Conservation (phyloP, 2,329 filamentous ascomycete genomes). For the Ceratocystis diversiconidia region DNA sequence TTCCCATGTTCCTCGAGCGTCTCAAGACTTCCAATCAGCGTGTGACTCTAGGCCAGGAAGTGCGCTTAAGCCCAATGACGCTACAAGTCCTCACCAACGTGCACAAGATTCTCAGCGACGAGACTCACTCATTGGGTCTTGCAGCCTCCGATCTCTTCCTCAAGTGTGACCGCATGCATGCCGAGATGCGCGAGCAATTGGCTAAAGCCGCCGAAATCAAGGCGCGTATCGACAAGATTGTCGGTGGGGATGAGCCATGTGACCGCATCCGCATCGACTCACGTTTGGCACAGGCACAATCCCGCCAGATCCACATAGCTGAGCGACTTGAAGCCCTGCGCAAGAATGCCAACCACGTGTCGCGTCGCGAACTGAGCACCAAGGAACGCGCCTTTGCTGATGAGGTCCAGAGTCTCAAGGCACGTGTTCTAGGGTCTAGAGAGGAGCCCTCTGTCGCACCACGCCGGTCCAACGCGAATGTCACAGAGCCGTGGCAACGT, state of each 20-base stretch:
- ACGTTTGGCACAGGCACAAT: constrained; percentile 40
- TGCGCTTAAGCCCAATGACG: constrained; percentile 56
- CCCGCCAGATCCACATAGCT: constrained; percentile 42
- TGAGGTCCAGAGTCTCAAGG: constrained; percentile 41
- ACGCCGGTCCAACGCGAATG: constrained; percentile 26
- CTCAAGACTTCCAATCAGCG: constrained; percentile 46
- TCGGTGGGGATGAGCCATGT: constrained; percentile 37
- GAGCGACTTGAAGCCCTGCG: constrained; percentile 46
- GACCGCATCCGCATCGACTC: constrained; percentile 36
- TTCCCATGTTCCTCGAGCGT: constrained; percentile 42
- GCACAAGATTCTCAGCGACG: constrained; percentile 54
- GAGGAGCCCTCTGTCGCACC: constrained; percentile 20
- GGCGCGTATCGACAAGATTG: constrained; percentile 50
- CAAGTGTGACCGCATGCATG: constrained; percentile 52
- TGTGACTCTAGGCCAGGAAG: constrained; percentile 48
- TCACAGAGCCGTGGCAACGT: constrained; percentile 41
- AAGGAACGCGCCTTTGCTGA: constrained; percentile 35
- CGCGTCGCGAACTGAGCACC: constrained; percentile 30
- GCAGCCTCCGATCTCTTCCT: constrained; percentile 62
- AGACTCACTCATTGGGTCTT: constrained; percentile 53
- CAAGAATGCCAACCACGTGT: constrained; percentile 30
- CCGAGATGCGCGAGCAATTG: constrained; percentile 54
- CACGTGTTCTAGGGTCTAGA: constrained; percentile 30
- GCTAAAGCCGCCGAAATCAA: constrained; percentile 50
- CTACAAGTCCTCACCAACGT: constrained; percentile 58